Base-by-base conservation (phyloP, 345 rosid genomes). In the Sisymbrium irio region DNA sequence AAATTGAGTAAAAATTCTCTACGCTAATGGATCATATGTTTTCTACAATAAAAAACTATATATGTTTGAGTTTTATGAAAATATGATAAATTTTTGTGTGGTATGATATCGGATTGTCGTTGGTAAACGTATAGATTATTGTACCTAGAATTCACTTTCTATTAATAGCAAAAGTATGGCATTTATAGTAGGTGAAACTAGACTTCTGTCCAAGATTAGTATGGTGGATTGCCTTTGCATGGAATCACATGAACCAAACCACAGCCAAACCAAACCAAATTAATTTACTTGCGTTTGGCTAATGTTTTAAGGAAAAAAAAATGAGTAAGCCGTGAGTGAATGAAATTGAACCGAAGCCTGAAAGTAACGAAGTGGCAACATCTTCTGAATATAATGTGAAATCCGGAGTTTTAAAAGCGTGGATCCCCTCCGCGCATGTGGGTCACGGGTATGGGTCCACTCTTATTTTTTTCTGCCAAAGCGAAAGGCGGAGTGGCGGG, bases 401-500 rank as follows among this genome's bases (percentile, higher is more conserved):
- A 30, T 18, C 39, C 50, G 28, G 9, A 19, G 11, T 37, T 22
- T 55, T 6, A n/a, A 41, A 67, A 20, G 37, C 20, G 13, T 12
- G 62, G 62, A 67, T 4, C 68, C 53, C 10, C 33, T 59, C 44
- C 30, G 63, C 40, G 62, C 56, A 42, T 75, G 79, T 75, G 79
- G 79, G 69, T 32, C 63, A 41, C 13, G 17, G 9, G 0, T 22
- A 7, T 42, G 58, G 75, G 42, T 44, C 67, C 65, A 30, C 9
- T 53, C 28, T 22, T 3, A 4, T 64, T 18, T 58, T 54, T 3
- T 9, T 13, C 2, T 54, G 28, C 44, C 37, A 45, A 69, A 76
- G 67, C 18, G 11, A 56, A 77, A 77, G 80, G 35, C 46, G 3
- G 39, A 35, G 63, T 60, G 74, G 79, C 58, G 68, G 75, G 75